Conservation (phyloP, 768 basidiomycete genomes). For the Russula ochroleuca region DNA sequence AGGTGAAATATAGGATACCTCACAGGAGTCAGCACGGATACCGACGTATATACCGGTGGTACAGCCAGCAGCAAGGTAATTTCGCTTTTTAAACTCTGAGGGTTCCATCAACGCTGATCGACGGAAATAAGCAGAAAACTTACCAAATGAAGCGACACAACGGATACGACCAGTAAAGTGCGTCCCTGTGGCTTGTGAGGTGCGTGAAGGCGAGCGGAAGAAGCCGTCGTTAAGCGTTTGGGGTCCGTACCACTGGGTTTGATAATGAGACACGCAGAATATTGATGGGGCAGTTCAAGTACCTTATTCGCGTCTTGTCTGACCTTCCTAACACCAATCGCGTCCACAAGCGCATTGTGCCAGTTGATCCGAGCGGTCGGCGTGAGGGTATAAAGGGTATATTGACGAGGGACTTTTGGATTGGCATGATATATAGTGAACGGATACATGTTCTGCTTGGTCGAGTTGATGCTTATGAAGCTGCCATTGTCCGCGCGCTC, state of each 20-base stretch:
- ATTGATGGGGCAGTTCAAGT: constrained; percentile 21
- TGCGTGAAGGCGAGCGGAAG: constrained; percentile 47
- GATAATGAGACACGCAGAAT: not conserved
- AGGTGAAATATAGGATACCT: constrained; percentile 28
- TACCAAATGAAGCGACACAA: constrained; percentile 62
- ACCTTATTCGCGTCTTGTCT: constrained; percentile 74
- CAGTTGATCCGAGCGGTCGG: constrained; percentile 60
- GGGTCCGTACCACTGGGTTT: constrained; percentile 60
- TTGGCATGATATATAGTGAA: constrained; percentile 74
- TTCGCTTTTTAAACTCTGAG: constrained; percentile 47
- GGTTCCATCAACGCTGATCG: constrained; percentile 13
- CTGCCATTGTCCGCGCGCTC: constrained; percentile 57
- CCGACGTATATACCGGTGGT: constrained; percentile 67
- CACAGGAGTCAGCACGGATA: constrained; percentile 51
- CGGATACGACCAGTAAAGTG: constrained; percentile 56
- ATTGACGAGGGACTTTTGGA: constrained; percentile 51
- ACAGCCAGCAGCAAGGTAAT: constrained; percentile 62
- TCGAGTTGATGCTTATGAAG: constrained; percentile 51
- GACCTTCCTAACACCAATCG: constrained; percentile 58
- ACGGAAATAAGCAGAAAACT: constrained; percentile 28
- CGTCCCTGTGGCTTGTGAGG: constrained; percentile 31
- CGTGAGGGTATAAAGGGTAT: constrained; percentile 64
- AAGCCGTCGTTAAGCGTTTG: constrained; percentile 54
- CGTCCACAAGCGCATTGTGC: constrained; percentile 55
- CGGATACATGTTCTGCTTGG: constrained; percentile 59